phyloP scores from a whole-genome alignment of 2,329 filamentous ascomycete genomes.

The Diplodia sapinea region DNA sequence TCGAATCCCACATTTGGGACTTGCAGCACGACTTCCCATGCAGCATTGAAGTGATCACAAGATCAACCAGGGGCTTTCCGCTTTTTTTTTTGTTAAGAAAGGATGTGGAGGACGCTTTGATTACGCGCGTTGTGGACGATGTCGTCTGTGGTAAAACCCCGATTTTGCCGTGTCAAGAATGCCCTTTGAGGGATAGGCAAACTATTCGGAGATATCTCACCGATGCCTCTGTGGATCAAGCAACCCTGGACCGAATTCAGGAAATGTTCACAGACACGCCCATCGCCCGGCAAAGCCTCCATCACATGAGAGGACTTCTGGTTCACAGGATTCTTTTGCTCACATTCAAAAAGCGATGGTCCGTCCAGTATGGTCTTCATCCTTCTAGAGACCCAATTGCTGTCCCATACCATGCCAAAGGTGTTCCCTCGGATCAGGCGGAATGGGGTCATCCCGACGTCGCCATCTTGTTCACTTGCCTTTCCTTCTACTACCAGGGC shows the following conservation, averaged over 20 bases:
- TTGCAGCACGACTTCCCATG: slow-evolving; percentile 51
- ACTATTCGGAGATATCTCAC: slow-evolving; percentile 47
- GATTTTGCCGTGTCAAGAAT: slow-evolving; percentile 40
- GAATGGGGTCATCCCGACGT: slow-evolving; percentile 74
- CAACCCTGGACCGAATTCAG: slow-evolving; percentile 36
- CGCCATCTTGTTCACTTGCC: slow-evolving; percentile 45
- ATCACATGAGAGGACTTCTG: slow-evolving; percentile 68
- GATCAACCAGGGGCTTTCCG: slow-evolving; percentile 54
- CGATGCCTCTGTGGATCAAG: slow-evolving; percentile 34
- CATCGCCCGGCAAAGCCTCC: slow-evolving; percentile 54
- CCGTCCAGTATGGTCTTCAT: slow-evolving; percentile 63
- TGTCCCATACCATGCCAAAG: slow-evolving; percentile 60
- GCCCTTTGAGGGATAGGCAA: slow-evolving; percentile 37
- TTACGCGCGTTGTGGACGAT: slow-evolving; percentile 40
- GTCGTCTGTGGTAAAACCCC: slow-evolving; percentile 42
- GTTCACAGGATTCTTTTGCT: slow-evolving; percentile 65
- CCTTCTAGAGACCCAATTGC: slow-evolving; percentile 63
- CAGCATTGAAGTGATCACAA: slow-evolving; percentile 58
- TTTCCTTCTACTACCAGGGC: slow-evolving; percentile 69
- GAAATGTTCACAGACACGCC: slow-evolving; percentile 44
- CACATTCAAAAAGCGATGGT: slow-evolving; percentile 67
- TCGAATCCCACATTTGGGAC: slow-evolving; percentile 38
- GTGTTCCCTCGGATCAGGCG: slow-evolving; percentile 60
- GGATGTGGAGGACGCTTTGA: slow-evolving; percentile 44
- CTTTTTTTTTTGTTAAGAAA: slow-evolving; percentile 61